Base-by-base conservation (phyloP, 2,329 filamentous ascomycete genomes). In the Penicillium sp. region DNA sequence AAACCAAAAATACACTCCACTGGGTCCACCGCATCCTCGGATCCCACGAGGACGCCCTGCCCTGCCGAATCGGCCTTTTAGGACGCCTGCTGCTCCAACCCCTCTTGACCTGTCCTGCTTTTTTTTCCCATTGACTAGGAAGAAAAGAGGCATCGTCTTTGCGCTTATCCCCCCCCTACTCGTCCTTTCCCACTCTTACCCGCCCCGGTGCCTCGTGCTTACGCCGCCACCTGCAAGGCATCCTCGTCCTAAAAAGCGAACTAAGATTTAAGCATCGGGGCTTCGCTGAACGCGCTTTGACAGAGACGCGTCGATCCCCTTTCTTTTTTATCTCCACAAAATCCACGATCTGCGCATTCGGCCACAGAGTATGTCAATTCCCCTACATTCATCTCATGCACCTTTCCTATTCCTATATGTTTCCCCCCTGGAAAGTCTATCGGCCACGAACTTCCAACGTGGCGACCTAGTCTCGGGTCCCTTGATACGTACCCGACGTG, bases 251-350 rank as follows among this genome's bases (percentile, higher is more conserved):
- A 69, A 69, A 60, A 63, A 63, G 61, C 57, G 60, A 57, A 68
- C 69, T 71, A 71, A 69, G 57, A 69, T 71, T 55, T 72, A 71
- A 72, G 69, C 69, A 70, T 69, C 69, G 56, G 56, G 47, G 53
- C 39, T 44, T 54, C 51, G 31, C 28, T 44, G 48, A 49, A 54
- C 54, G 54, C 51, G 48, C 56, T 51, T 61, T 54, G 49, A 38
- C 35, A 38, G 18, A 39, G 53, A 54, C 54, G 51, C 53, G 50
- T 55, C 54, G 61, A 65, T 61, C 60, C 54, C 53, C 58, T 56
- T 48, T 55, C 52, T 35, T 53, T 53, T 48, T 44, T 46, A 48
- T 52, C 51, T 55, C 56, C 47, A 52, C 55, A 48, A 28, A 28
- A 10, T 45, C 51, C 40, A 53, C 50, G 51, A 56, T 56, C 53